Base-by-base conservation (phyloP, 2,329 filamentous ascomycete species). In the Xylariaceae sp. region DNA sequence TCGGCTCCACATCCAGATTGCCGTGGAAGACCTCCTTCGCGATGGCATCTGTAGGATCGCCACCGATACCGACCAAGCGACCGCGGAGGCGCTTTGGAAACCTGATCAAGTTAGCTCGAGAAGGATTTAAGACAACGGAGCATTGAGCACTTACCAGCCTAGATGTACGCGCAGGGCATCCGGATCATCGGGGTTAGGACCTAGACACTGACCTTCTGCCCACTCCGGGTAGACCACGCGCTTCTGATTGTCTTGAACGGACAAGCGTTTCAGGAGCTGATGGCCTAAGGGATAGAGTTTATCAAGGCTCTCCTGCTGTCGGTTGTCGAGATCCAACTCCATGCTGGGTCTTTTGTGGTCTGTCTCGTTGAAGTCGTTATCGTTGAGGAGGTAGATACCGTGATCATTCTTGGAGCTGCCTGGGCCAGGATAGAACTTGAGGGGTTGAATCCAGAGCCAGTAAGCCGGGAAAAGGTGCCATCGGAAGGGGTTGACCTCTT, bases 21-120 rank as follows among this genome's bases (percentile, higher is more conserved):
- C 49, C 49, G 8, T 42, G 49, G 14, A 49, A 52, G 19, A 46
- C 12, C 17, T 49, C 37, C 3, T 42, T 46, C 49, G 45, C 48
- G 11, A 49, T 8, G 14, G 17, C 34, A 10, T 52, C 49, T 17
- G 44, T 39, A 3, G 45, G 45, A 22, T 51, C 48, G 29, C 42
- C 48, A 7, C 48, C 48, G 21, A 51, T 38, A n/a, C 48, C 48
- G 29, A 40, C 45, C 35, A 42, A 40, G 6, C 19, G 4, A 10
- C 4, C 29, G 6, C 45, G 45, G 6, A 40, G 42, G 23, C 41
- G 35, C 8, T 42, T 45, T 1, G 45, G 42, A 19, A 50, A 37
- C 48, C 45, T 50, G 16, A 20, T 4, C 22, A 22, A 20, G 5
- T 34, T 17, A 11, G 3, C 6, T 43, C 4, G 5, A 32, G 10